Base-by-base conservation (phyloP, 1,139 yeast species). In the Blastobotrys serpentis region DNA sequence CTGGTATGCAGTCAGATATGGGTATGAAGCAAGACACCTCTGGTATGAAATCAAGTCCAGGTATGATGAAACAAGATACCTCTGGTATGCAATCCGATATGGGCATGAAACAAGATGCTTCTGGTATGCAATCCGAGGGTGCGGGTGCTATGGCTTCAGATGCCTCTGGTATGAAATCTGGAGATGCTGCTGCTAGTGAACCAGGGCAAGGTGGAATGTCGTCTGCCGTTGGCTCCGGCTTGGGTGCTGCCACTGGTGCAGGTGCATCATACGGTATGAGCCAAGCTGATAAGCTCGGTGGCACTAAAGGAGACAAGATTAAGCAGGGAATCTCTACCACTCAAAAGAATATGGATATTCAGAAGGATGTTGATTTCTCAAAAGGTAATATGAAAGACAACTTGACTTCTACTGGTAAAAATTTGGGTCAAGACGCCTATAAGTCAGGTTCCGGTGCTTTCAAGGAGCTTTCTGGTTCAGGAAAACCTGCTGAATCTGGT, bases 161-260 rank as follows among this genome's bases (percentile, higher is more conserved):
- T n/a, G n/a, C n/a, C n/a, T n/a, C n/a, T n/a, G n/a, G n/a, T n/a
- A n/a, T n/a, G n/a, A n/a, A n/a, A n/a, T n/a, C n/a, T n/a, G n/a
- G n/a, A n/a, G n/a, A n/a, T n/a, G n/a, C n/a, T n/a, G n/a, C n/a
- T n/a, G n/a, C n/a, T n/a, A n/a, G n/a, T n/a, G n/a, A n/a, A n/a
- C n/a, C n/a, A n/a, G n/a, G n/a, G n/a, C 14, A 37, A 29, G 8
- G 17, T 13, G 29, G 29, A 10, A 10, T 37, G 33, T 22, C 43
- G 11, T 22, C 43, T 22, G 42, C 26, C 11, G 33, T 25, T 13
- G 43, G 32, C 18, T 39, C 48, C 13, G 52, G 48, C 11, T 36
- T 32, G 7, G 50, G 49, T 30, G 44, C 47, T 5, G 45, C 50
- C 19, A 44, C 37, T 19, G 41, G 44, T 22, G 50, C 44, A 14